Conservation (phyloP, 768 basidiomycete species). For the Collybia sordida region DNA sequence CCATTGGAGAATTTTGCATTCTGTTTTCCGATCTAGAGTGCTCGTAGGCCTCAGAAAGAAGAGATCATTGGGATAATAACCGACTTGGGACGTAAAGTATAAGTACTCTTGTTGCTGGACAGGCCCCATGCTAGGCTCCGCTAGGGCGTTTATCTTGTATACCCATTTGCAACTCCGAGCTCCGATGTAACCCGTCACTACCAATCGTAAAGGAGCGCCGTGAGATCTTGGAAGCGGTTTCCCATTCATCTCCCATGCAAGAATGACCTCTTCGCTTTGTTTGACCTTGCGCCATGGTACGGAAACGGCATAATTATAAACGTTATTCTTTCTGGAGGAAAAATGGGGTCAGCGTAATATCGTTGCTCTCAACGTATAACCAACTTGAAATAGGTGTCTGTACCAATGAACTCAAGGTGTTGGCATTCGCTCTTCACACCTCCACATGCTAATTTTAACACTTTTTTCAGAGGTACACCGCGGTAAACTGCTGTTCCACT, state of each 20-base stretch:
- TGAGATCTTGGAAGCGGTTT: slow-evolving; percentile 50
- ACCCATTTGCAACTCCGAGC: slow-evolving; percentile 57
- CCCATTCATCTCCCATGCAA: slow-evolving; percentile 56
- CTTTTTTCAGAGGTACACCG: slow-evolving; percentile 53
- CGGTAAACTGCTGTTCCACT: slow-evolving; percentile 54
- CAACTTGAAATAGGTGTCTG: slow-evolving; percentile 58
- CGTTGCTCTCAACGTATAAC: background rate
- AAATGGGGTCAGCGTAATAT: background rate
- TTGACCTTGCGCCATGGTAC: slow-evolving; percentile 50
- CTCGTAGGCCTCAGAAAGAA: background rate
- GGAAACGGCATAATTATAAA: slow-evolving; percentile 44
- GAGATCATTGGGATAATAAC: background rate
- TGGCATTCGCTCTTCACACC: slow-evolving; percentile 45
- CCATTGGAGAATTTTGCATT: slow-evolving; percentile 52
- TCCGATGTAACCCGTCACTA: slow-evolving; percentile 55
- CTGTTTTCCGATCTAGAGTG: slow-evolving; percentile 46
- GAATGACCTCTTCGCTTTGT: slow-evolving; percentile 44
- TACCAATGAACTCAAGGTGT: slow-evolving; percentile 57
- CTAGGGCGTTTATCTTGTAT: slow-evolving; percentile 48
- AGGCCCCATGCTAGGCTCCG: slow-evolving; percentile 48
- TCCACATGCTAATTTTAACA: slow-evolving; percentile 51
- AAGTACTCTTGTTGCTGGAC: slow-evolving; percentile 55
- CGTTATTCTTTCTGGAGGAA: slow-evolving; percentile 29
- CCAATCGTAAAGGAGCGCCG: slow-evolving; percentile 48
- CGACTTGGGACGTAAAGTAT: slow-evolving; percentile 48